Evolutionary conservation across 208 protist genomes (phyloP), one percentile per base, ranked within the genome.

Genomic region (Giardia duodenalis): DNA sequence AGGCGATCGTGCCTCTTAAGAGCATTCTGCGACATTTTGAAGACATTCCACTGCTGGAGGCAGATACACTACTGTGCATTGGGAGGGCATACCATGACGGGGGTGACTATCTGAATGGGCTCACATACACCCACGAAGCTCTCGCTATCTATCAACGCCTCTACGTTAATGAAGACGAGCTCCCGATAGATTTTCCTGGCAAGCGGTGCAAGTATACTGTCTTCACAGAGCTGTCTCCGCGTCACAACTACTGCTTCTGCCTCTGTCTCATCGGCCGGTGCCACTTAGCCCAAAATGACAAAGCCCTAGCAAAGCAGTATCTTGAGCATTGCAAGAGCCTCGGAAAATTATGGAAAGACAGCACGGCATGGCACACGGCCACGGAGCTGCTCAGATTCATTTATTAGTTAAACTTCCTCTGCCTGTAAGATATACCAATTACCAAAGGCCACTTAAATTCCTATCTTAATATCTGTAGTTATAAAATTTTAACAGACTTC

Each of bases 221-320:
- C 57, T 30, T 76, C 30, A 10, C 19, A 10, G 57, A 76, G 57
- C 57, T 76, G 30, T 76, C 57, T 39, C 57, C 57, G 10, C 57
- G 57, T 39, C 57, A 76, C 57, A 76, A 76, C 57, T 76, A 76
- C 30, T 76, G 57, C 57, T 76, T 76, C 57, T 76, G 57, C 57
- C 30, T 76, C 19, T 76, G 57, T 30, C 10, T 76, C 57, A 76
- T 76, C 19, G 57, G 57, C 19, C 57, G 57, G 10, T 76, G 57
- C 57, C 30, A 76, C 57, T 30, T 76, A 10, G 57, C 57, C 10
- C 57, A 76, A 30, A 76, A 76, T 10, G 30, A 76, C 30, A 76
- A 39, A 10, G 30, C 10, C 19, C 57, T 39, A 30, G 57, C 57
- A 76, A 76, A 76, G 57, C 19, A 39, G 19, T 30, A 76, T 30